Evolutionary conservation across 2,329 filamentous ascomycete genomes (phyloP).

Genomic region (Pezicula carpinea): DNA sequence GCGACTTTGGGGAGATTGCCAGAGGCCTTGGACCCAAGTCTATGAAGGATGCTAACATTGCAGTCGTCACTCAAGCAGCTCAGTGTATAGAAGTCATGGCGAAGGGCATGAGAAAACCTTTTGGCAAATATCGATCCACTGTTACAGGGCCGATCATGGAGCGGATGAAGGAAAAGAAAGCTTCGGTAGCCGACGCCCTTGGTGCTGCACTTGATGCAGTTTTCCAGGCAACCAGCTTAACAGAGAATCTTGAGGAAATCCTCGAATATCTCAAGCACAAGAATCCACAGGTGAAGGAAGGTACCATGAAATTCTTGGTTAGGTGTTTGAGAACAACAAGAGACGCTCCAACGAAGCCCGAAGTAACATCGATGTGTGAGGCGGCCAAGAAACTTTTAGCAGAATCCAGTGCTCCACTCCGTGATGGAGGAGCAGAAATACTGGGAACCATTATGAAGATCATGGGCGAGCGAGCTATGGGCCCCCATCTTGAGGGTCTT

Average conservation of each 20-base stretch:
- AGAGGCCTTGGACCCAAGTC: slow-evolving; percentile 76
- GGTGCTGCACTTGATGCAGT: slow-evolving; percentile 75
- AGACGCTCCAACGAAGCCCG: slow-evolving; percentile 77
- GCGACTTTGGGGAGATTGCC: slow-evolving; percentile 78
- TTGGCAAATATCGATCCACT: slow-evolving; percentile 72
- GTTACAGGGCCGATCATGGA: slow-evolving; percentile 92
- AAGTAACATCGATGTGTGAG: slow-evolving; percentile 83
- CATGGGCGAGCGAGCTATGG: slow-evolving; percentile 94
- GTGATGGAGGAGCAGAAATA: slow-evolving; percentile 86
- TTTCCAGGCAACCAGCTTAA: slow-evolving; percentile 62
- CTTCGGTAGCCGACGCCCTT: slow-evolving; percentile 79
- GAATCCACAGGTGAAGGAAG: slow-evolving; percentile 96
- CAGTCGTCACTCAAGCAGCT: slow-evolving; percentile 87
- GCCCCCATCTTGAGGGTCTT: slow-evolving; percentile 81
- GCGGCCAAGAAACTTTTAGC: slow-evolving; percentile 82
- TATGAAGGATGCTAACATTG: slow-evolving; percentile 98
- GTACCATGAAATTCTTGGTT: slow-evolving; percentile 89
- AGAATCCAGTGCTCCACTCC: slow-evolving; percentile 79
- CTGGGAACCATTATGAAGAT: slow-evolving; percentile 98
- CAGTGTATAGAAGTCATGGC: slow-evolving; percentile 88
- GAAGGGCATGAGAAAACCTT: slow-evolving; percentile 74
- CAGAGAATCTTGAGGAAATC: slow-evolving; percentile 89
- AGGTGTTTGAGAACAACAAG: slow-evolving; percentile 78
- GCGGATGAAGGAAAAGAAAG: slow-evolving; percentile 96
- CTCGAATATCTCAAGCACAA: slow-evolving; percentile 83